phyloP scores from a whole-genome alignment of 176 grass and related monocot species.

The Triticum aestivum region DNA sequence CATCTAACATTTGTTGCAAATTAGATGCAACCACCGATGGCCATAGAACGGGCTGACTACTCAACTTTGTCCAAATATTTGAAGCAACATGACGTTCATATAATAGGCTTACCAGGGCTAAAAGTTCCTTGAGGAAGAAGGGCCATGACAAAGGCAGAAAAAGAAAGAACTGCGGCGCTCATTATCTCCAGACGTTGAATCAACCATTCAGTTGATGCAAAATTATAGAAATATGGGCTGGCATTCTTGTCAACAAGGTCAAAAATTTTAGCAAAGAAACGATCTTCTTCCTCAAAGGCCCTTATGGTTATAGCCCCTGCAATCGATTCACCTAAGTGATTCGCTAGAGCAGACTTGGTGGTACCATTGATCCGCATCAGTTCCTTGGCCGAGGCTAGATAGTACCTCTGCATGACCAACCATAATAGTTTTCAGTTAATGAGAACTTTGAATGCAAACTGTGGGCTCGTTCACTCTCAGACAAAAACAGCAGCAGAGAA shows the following conservation, averaged over 20 bases:
- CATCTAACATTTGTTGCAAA: too few relatives aligned
- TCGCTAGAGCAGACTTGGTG: constrained; percentile 82
- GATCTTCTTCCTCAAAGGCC: constrained; percentile 76
- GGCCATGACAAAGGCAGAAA: constrained; percentile 74
- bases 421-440: constrained; percentile 11
- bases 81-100: background rate
- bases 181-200: constrained; percentile 83
- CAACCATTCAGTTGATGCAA: constrained; percentile 84
- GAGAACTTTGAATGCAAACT: too few relatives aligned
- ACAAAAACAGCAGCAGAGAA: constrained; percentile 7
- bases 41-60: background rate
- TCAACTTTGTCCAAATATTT: constrained; percentile 1
- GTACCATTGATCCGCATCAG: constrained; percentile 71
- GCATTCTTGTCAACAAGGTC: constrained; percentile 87
- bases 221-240: constrained; percentile 82
- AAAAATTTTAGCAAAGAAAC: constrained; percentile 76
- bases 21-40: background rate
- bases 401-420: constrained; percentile 68
- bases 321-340: constrained; percentile 89
- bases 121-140: constrained; percentile 81
- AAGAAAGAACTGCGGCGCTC: constrained; percentile 70
- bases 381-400: constrained; percentile 82
- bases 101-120: constrained; percentile 55
- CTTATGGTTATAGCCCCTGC: constrained; percentile 78
- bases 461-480: background rate